These are phyloP conservation scores for Aspergillaceae sp. DNA, from an alignment of 2,329 filamentous ascomycete species.

Conservation along the genomic window DNA sequence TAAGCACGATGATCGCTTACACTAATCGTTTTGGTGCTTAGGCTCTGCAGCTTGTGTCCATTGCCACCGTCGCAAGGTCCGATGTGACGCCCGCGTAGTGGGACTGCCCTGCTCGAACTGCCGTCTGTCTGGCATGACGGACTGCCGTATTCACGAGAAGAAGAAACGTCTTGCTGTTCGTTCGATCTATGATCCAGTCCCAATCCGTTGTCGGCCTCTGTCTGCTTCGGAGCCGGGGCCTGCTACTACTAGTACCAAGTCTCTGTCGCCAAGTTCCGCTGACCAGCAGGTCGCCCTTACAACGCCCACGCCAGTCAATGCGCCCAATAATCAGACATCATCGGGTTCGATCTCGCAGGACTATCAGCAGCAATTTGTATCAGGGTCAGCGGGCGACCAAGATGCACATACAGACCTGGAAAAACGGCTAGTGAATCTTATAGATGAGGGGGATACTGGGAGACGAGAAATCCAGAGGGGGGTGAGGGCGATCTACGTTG, in stretches of 20 bases:
- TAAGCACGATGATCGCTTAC: no score
- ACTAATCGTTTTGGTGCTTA: constrained; percentile 5
- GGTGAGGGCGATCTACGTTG: constrained; percentile 47
- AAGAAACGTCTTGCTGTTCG: constrained; percentile 39
- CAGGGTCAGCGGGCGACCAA: constrained; percentile 27
- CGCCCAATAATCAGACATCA: constrained; percentile 7
- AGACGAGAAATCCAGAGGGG: constrained; percentile 40
- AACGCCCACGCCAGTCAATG: constrained; percentile 6
- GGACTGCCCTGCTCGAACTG: constrained; percentile 45
- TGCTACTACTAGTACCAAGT: constrained; percentile 13
- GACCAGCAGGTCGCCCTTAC: constrained; percentile 2
- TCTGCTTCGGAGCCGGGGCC: constrained; percentile 16
- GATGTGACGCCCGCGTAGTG: constrained; percentile 42
- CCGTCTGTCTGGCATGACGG: constrained; percentile 31
- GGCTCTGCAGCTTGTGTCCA: constrained; percentile 40
- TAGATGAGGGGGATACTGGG: constrained; percentile 41
- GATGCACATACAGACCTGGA: constrained; percentile 36
- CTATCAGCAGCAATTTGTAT: constrained; percentile 16
- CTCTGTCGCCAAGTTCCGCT: constrained; percentile 11
- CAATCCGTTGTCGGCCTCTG: constrained; percentile 37
- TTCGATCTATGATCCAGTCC: constrained; percentile 37
- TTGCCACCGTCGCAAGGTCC: constrained; percentile 45
- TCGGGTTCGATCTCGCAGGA: constrained; percentile 13
- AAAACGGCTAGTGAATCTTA: constrained; percentile 43
- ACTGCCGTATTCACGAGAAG: constrained; percentile 44